Percentiles rank a stretch among this genome's conserved stretches.
These are phyloP conservation scores for Avena eriantha DNA, from an alignment of 176 grass and related monocot genomes.

Conservation along the genomic window DNA sequence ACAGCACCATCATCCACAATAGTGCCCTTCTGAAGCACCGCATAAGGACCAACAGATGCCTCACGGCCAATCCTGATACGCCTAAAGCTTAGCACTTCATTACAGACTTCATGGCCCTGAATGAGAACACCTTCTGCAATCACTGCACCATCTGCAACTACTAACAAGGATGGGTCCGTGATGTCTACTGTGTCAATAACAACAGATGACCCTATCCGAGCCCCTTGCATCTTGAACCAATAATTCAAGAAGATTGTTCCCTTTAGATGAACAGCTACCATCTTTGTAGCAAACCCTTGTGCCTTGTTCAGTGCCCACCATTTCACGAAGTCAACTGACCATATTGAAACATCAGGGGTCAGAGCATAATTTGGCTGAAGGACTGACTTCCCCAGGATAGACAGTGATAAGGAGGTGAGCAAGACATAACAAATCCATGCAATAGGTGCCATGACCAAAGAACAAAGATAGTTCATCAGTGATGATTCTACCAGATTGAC, in stretches of 20 bases:
- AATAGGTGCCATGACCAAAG: conserved; percentile 62
- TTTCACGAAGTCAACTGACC: conserved; percentile 77
- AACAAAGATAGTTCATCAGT: conserved; percentile 51
- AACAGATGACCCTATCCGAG: conserved; percentile 68
- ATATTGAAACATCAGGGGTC: conserved; percentile 67
- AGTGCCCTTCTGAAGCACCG: conserved; percentile 62
- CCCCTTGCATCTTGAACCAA: conserved; percentile 75
- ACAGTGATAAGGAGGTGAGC: conserved; percentile 62
- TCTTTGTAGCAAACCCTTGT: conserved; percentile 61
- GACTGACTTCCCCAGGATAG: conserved; percentile 63
- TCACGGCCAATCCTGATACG: conserved; percentile 56
- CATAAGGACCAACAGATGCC: conserved; percentile 64
- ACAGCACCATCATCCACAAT: conserved; percentile 45
- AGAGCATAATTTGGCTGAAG: conserved; percentile 76
- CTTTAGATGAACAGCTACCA: conserved; percentile 69
- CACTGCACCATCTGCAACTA: conserved; percentile 58
- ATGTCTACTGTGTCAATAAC: conserved; percentile 75
- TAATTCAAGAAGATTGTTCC: conserved; percentile 73
- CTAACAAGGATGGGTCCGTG: conserved; percentile 65
- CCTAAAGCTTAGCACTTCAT: conserved; percentile 59
- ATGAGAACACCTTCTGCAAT: conserved; percentile 73
- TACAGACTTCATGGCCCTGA: conserved; percentile 67
- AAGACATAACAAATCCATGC: conserved; percentile 70
- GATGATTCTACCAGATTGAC: conserved; percentile 41
- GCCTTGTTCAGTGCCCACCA: conserved; percentile 81